Evolutionary conservation across 495 filamentous ascomycete species (phyloP), one percentile per base, ranked within the genome.

Genomic region (Mycothermus thermophilus): DNA sequence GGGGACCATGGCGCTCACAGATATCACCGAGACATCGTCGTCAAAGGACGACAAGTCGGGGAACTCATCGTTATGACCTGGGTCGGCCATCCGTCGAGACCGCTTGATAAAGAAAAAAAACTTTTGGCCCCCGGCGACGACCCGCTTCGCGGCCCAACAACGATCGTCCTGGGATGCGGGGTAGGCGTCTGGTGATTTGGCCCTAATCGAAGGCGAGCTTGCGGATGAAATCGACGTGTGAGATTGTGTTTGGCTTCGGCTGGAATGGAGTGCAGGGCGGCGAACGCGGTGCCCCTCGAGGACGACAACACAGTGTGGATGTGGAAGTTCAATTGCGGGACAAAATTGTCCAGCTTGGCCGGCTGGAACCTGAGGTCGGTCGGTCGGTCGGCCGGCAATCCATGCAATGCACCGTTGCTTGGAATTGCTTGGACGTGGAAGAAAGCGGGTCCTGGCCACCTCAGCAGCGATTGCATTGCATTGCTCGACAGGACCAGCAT

Each of bases 1-100:
- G n/a, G 22, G 17, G 17, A 18, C 23, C 24, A 32, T 38, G 20
- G 35, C 14, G 43, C 56, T 48, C 58, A 73, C 69, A 49, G 66
- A 71, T 47, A 73, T 64, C 35, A 71, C 62, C 30, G 59, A 61
- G 28, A 52, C 47, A 36, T 65, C 60, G 42, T 71, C 66, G 36
- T 66, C 66, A 33, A 56, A 45, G 31, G 55, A 50, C 53, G 54
- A 46, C 45, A 57, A 51, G 47, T 69, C 63, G 17, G 52, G 63
- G 43, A 63, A 64, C 32, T 57, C 67, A 70, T 73, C 58, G 45
- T 64, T 58, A 45, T 55, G 54, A 43, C 62, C 62, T 43, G 64
- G 57, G 51, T 64, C 58, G 53, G 66, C 69, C 69, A 73, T 73
- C 55, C 63, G 62, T 58, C 36, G 42, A 32, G 41, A 34, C 41